These are phyloP conservation scores for Colletotrichum neosansevieriae DNA, from an alignment of 2,329 filamentous ascomycete species.

Conservation along the genomic window DNA sequence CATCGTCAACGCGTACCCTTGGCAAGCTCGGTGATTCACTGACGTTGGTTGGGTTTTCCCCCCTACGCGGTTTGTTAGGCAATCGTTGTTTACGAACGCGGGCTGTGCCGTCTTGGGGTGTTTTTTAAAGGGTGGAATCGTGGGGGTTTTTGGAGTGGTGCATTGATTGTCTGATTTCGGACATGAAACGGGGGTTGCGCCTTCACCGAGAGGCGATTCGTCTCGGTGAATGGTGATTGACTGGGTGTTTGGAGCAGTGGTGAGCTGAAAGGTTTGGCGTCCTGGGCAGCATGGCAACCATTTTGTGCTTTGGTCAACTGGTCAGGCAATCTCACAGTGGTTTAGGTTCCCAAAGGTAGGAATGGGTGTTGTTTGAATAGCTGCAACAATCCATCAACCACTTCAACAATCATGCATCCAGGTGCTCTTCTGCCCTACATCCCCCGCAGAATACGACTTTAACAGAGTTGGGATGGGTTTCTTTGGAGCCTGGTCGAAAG, in stretches of 20 bases:
- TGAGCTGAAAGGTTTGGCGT: background rate
- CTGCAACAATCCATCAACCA: too few species aligned
- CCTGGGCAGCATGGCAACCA: background rate
- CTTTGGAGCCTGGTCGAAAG: too few species aligned
- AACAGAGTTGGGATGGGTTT: too few species aligned
- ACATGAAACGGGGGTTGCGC: constrained; percentile 6
- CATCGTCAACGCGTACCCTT: too few species aligned
- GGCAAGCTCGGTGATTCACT: constrained; percentile 1
- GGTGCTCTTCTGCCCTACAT: too few species aligned
- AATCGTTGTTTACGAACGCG: background rate
- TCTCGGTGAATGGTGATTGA: constrained; percentile 1
- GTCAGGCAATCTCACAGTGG: too few species aligned
- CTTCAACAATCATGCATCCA: too few species aligned
- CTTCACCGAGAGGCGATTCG: constrained; percentile 11
- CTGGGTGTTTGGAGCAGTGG: background rate
- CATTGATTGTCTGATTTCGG: constrained; percentile 4
- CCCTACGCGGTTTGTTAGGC: background rate
- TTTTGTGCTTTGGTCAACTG: too few species aligned
- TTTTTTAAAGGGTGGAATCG: background rate
- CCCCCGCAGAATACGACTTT: too few species aligned
- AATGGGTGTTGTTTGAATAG: too few species aligned
- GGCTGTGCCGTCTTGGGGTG: background rate
- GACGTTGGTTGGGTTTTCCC: background rate
- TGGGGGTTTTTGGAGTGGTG: background rate
- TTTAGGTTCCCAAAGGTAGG: too few species aligned